Percentiles rank a stretch among this genome's conserved stretches.
phyloP scores from a whole-genome alignment of 371 early-diverging fungal species.

The Mortierella sp. region DNA sequence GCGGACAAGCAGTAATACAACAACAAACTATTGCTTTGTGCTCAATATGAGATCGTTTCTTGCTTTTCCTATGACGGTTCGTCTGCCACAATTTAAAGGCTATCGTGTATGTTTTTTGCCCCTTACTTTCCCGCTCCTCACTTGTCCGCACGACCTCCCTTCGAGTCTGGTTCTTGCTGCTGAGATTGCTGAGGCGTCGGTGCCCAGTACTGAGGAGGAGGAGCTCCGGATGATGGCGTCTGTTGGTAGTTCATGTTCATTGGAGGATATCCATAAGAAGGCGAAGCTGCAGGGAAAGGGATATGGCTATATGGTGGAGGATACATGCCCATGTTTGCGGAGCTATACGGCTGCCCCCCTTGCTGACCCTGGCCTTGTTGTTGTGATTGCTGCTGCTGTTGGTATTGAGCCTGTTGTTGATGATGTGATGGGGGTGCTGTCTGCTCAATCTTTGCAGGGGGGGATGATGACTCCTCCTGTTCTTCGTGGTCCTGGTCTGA shows the following conservation, averaged over 20 bases:
- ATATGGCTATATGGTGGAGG: conserved; percentile 38
- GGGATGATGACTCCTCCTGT: background rate
- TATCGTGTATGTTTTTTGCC: no score
- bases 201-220: conserved; percentile 15
- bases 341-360: background rate
- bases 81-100: no score
- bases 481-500: conserved; percentile 22
- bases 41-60: no score
- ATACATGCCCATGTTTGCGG: conserved; percentile 29
- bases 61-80: no score
- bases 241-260: conserved; percentile 32
- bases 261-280: conserved; percentile 25
- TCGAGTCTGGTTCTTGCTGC: background rate
- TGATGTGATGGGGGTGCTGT: conserved; percentile 2
- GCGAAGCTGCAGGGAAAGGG: conserved; percentile 22
- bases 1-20: no score
- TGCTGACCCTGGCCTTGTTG: background rate
- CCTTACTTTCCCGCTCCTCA: no score
- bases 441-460: background rate
- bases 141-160: no score
- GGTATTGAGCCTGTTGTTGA: conserved; percentile 10
- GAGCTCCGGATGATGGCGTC: background rate
- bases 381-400: conserved; percentile 7
- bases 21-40: no score
- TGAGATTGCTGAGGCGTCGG: background rate